Base-by-base conservation (phyloP, 345 rosid genomes). In the Ceriops tagal region DNA sequence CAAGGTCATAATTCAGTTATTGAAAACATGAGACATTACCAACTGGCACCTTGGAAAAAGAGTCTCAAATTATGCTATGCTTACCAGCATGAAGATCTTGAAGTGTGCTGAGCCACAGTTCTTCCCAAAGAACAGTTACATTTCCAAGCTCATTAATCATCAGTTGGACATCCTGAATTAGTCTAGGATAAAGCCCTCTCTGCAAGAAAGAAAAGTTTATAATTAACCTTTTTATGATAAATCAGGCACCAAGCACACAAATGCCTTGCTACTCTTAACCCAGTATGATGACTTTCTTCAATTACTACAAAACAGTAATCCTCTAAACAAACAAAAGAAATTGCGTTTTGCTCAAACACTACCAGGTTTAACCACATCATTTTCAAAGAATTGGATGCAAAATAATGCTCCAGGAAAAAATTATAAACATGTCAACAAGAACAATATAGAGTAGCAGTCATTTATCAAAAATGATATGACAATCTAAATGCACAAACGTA, bases 51-150 rank as follows among this genome's bases (percentile, higher is more conserved):
- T 13, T 13, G 49, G 49, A 13, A 43, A 43, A 1, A 13, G 49
- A 13, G 49, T 4, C 49, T 43, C 49, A 43, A 39, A 43, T 43
- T 52, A 62, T 56, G 68, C 69, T 53, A 65, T 62, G 34, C 35
- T 71, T 83, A 92, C 98, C 98, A 84, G 89, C 85, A 71, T 90
- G 96, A 79, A 92, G 90, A 77, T 92, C 98, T 79, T 92, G 96
- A 77, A 92, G 96, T 46, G 98, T 92, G 84, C 96, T 83, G 62
- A 92, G 91, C 96, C 98, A 92, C 46, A 92, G 84, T 75, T 92
- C 98, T 83, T 92, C 98, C 98, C 98, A 92, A 58, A 92, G 95
- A 73, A 92, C 96, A 67, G 98, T 90, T 61, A 88, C 86, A 77
- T 90, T 92, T 62, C 82, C 92, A 64, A 92, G 96, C 72, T 92